Conservation (phyloP, 73 alveolate genomes). For the Halteria grandinella region DNA sequence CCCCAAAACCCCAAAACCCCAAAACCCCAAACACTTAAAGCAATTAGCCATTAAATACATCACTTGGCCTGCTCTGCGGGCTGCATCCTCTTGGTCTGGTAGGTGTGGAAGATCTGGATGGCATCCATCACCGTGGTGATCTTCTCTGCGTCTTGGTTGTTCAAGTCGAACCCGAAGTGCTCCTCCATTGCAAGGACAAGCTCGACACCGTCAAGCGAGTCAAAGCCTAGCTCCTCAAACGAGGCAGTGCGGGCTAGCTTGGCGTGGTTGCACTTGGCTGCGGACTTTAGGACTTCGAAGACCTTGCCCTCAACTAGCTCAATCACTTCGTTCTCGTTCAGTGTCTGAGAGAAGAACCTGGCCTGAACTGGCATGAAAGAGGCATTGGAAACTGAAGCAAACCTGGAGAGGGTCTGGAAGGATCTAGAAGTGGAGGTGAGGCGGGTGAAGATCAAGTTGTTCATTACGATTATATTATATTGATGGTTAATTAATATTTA, state of each 20-base stretch:
- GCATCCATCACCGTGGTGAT: slow-evolving; percentile 78
- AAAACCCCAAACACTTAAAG: too few relatives aligned
- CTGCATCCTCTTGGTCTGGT: slow-evolving; percentile 59
- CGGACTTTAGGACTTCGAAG: slow-evolving; percentile 75
- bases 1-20: too few relatives aligned
- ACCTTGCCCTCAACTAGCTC: slow-evolving; percentile 80
- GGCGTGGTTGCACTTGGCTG: slow-evolving; percentile 79
- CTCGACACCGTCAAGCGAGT: slow-evolving; percentile 81
- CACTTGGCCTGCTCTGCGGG: too few relatives aligned
- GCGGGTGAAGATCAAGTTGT: too few relatives aligned
- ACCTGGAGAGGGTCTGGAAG: too few relatives aligned
- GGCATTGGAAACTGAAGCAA: too few relatives aligned
- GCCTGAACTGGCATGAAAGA: too few relatives aligned
- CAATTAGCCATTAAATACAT: too few relatives aligned
- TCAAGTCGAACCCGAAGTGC: slow-evolving; percentile 73
- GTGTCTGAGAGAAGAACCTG: background rate
- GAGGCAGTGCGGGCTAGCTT: slow-evolving; percentile 77
- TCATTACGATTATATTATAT: too few relatives aligned
- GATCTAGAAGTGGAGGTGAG: too few relatives aligned
- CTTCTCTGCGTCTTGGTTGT: slow-evolving; percentile 83
- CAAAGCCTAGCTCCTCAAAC: slow-evolving; percentile 88
- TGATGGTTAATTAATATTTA: too few relatives aligned
- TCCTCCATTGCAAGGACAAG: slow-evolving; percentile 86
- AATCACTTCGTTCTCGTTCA: slow-evolving; percentile 54
- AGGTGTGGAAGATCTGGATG: slow-evolving; percentile 75